phyloP scores from a whole-genome alignment of 2,329 filamentous ascomycete genomes.

The Atkinsonella hypoxylon region DNA sequence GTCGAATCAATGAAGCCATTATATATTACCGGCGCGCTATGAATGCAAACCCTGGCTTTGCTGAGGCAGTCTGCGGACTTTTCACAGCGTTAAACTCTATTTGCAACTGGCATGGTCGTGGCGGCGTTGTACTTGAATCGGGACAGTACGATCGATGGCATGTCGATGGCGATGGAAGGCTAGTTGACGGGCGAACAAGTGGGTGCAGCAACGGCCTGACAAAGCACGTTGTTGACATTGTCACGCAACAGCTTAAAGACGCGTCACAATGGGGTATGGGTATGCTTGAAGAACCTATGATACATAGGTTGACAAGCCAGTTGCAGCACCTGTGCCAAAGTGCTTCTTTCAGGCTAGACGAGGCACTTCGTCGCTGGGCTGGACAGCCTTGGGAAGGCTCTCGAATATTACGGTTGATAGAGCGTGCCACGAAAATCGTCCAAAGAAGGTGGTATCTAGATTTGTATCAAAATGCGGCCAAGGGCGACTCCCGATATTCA shows the following conservation, averaged over 20 bases:
- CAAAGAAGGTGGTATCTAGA: slow-evolving; percentile 85
- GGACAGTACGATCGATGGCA: slow-evolving; percentile 84
- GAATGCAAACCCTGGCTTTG: slow-evolving; percentile 84
- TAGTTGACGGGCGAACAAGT: slow-evolving; percentile 57
- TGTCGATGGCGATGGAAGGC: slow-evolving; percentile 72
- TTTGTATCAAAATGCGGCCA: slow-evolving; percentile 51
- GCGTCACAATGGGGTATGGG: slow-evolving; percentile 78
- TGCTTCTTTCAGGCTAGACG: slow-evolving; percentile 23
- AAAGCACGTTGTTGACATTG: slow-evolving; percentile 81
- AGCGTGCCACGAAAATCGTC: slow-evolving; percentile 67
- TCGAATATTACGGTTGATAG: slow-evolving; percentile 68
- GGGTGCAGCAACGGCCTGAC: slow-evolving; percentile 66
- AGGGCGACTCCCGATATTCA: slow-evolving; percentile 46
- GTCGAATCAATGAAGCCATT: slow-evolving; percentile 84
- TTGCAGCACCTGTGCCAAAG: slow-evolving; percentile 28
- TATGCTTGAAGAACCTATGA: slow-evolving; percentile 43
- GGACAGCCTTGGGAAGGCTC: slow-evolving; percentile 80
- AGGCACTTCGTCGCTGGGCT: slow-evolving; percentile 47
- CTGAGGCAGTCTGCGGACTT: slow-evolving; percentile 90
- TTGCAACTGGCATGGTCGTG: slow-evolving; percentile 84
- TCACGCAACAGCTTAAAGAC: slow-evolving; percentile 75
- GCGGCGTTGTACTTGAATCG: slow-evolving; percentile 64
- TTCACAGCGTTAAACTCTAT: slow-evolving; percentile 94
- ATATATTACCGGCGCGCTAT: slow-evolving; percentile 85
- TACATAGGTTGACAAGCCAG: slow-evolving; percentile 38